Base-by-base conservation (phyloP, 176 grass and related monocot genomes). In the Carex pumila region DNA sequence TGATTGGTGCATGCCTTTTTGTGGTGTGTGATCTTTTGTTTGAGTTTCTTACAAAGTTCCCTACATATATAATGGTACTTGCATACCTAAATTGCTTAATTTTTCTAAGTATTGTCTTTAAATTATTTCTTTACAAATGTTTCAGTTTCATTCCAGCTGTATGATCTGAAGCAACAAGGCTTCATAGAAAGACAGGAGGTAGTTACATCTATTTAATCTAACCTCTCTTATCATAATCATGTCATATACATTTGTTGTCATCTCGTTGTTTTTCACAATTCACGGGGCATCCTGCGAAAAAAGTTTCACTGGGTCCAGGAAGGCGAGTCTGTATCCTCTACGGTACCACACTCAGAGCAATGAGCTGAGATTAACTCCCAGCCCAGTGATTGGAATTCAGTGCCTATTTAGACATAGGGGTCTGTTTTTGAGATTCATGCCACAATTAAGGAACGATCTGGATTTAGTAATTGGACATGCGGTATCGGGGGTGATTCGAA, bases 171-270 rank as follows among this genome's bases (percentile, higher is more conserved):
- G 76, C 85, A 86, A 81, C 85, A 86, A 71, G 85, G 85, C 13
- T 86, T 86, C 75, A 86, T 86, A 58, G 85, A 86, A 81, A 86
- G 85, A 86, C 85, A 86, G 55, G 85, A 86, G 76, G 85, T 80
- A 86, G 5, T 69, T 81, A 29, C 21, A 30, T 56, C 13, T 18
- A 54, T 57, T 34, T 7, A 57, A 77, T 57, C 25, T 57, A 18
- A 57, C 73, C 56, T 57, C 50, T 57, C 22, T 56, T 76, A 73
- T 17, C 13, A 58, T 73, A 50, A n/a, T 73, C 43, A 47, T 47
- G 43, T 73, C 70, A 73, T 47, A 50, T 73, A 50, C 41, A 52
- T 52, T 45, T 74, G 71, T 5, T 3, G 11, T 25, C 71, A 36
- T 67, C 3, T 67, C 12, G 11, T 71, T 45, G 5, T 6, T 71